Conservation (phyloP, 768 basidiomycete species). For the Clitopilus passeckerianus region DNA sequence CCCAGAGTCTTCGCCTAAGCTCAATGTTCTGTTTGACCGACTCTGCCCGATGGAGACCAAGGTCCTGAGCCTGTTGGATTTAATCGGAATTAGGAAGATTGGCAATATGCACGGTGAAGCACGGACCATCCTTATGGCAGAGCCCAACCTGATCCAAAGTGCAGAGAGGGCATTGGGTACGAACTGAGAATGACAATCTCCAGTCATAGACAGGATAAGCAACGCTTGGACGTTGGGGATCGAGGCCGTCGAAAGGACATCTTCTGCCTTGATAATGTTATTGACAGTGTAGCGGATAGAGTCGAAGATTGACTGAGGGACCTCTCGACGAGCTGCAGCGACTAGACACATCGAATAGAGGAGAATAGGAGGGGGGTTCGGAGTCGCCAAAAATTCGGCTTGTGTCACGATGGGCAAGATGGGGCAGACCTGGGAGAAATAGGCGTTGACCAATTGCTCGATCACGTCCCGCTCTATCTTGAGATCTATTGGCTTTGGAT, state of each 20-base stretch:
- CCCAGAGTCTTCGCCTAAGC: slow-evolving; percentile 88
- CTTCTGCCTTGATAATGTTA: slow-evolving; percentile 80
- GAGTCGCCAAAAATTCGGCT: slow-evolving; percentile 76
- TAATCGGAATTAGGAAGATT: slow-evolving; percentile 1
- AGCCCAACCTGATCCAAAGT: slow-evolving; percentile 80
- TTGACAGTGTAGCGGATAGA: slow-evolving; percentile 87
- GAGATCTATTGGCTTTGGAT: slow-evolving; percentile 63
- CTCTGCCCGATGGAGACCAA: slow-evolving; percentile 92
- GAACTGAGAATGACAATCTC: slow-evolving; percentile 87
- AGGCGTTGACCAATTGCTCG: slow-evolving; percentile 83
- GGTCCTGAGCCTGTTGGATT: slow-evolving; percentile 80
- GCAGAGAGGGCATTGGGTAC: slow-evolving; percentile 84
- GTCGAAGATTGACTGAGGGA: slow-evolving; percentile 84
- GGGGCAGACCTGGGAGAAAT: slow-evolving; percentile 88
- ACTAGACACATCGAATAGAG: slow-evolving; percentile 94
- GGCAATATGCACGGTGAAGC: neutral
- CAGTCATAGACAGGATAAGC: slow-evolving; percentile 81
- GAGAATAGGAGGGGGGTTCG: slow-evolving; percentile 73
- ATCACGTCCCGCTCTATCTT: slow-evolving; percentile 75
- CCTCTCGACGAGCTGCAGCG: slow-evolving; percentile 79
- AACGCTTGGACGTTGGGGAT: slow-evolving; percentile 86
- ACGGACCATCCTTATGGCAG: slow-evolving; percentile 87
- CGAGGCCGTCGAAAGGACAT: slow-evolving; percentile 83
- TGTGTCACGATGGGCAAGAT: slow-evolving; percentile 85
- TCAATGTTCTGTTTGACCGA: slow-evolving; percentile 81